A percentile compares a stretch with the other conserved stretches of the same genome.
phyloP scores from a whole-genome alignment of 176 grass and related monocot species.

The Saccharum spontaneum region DNA sequence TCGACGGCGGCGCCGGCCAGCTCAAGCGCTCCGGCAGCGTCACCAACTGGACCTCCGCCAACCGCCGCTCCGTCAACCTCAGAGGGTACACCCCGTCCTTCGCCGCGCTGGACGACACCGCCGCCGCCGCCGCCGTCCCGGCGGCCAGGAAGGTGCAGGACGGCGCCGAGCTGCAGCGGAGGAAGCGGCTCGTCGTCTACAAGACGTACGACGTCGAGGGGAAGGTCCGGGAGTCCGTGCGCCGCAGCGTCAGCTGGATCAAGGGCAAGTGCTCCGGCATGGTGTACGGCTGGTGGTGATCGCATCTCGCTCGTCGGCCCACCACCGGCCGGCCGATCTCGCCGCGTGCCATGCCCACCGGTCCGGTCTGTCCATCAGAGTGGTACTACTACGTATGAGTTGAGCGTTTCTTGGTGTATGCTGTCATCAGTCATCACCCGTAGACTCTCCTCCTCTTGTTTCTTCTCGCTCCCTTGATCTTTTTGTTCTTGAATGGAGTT shows the following conservation, averaged over 20 bases:
- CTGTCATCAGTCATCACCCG: background rate
- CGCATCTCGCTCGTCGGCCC: background rate
- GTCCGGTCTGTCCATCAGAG: background rate
- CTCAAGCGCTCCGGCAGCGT: conserved; percentile 29
- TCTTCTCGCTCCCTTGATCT: background rate
- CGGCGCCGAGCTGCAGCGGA: conserved; percentile 78
- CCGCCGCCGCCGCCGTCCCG: background rate
- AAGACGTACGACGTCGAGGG: conserved; percentile 78
- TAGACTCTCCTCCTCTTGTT: background rate
- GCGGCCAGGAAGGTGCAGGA: conserved; percentile 19
- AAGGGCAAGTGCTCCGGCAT: conserved; percentile 69
- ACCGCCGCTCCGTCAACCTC: conserved; percentile 51
- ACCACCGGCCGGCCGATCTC: no score
- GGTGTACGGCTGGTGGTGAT: conserved; percentile 50
- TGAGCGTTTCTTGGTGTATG: background rate
- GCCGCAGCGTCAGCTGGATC: conserved; percentile 83
- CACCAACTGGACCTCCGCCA: conserved; percentile 31
- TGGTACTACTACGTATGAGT: background rate
- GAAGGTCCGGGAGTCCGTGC: conserved; percentile 64
- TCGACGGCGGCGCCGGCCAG: background rate
- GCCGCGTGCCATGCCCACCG: background rate
- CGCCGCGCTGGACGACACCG: conserved; percentile 40
- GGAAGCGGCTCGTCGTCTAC: conserved; percentile 78
- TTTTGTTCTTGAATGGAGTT: conserved; percentile 5
- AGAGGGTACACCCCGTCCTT: conserved; percentile 57